These are phyloP conservation scores for Nicotiana knightiana DNA, from an alignment of 257 asterid genomes.

Conservation along the genomic window DNA sequence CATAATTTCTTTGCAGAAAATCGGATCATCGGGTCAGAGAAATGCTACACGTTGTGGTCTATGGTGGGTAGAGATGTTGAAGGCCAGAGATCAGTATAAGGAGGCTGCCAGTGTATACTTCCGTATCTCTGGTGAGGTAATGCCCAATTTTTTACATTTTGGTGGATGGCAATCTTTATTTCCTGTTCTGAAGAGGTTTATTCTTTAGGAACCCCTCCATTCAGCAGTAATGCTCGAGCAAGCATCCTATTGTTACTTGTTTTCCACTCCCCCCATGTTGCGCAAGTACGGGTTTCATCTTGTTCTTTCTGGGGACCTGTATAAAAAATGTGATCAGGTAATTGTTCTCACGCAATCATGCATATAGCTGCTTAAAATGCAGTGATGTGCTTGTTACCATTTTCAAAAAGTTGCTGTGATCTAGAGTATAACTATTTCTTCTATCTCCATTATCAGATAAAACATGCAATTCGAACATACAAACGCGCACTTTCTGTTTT, in stretches of 20 bases:
- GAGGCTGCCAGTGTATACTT: conserved; percentile 92
- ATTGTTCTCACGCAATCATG: conserved; percentile 15
- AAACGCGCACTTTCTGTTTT: conserved; percentile 82
- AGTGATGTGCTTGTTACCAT: not conserved
- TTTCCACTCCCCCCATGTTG: conserved; percentile 68
- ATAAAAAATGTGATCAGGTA: conserved; percentile 97
- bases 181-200: conserved; percentile 36
- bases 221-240: conserved; percentile 99
- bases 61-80: conserved; percentile 99
- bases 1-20: conserved; percentile 45
- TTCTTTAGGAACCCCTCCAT: conserved; percentile 70
- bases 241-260: conserved; percentile 94
- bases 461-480: conserved; percentile 95
- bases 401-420: conserved; percentile 5
- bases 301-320: conserved; percentile 93
- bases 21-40: conserved; percentile 64
- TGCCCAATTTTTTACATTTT: conserved; percentile 28
- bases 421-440: conserved; percentile 17
- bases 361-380: conserved; percentile 14
- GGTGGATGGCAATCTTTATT: conserved; percentile 10
- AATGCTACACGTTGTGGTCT: conserved; percentile 93
- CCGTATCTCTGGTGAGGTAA: conserved; percentile 99
- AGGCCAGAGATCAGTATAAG: conserved; percentile 77
- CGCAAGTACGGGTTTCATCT: conserved; percentile 98
- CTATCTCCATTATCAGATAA: conserved; percentile 50